Conservation (phyloP, 2,329 filamentous ascomycete species). For the Colletotrichum cordylinicola region DNA sequence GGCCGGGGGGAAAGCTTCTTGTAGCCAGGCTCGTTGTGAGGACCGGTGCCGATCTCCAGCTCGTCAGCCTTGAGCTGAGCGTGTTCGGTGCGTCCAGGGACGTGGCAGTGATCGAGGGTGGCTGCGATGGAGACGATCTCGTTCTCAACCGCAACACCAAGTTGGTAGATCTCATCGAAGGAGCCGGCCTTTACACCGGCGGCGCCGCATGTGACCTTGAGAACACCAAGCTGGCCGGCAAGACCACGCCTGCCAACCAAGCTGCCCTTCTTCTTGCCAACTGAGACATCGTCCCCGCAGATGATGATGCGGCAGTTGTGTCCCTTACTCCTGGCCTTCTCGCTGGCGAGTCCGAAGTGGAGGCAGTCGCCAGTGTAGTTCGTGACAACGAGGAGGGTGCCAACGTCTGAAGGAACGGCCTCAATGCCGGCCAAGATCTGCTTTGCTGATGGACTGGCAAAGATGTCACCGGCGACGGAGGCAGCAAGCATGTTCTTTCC, state of each 20-base stretch:
- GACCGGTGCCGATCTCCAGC: constrained; percentile 69
- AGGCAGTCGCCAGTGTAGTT: constrained; percentile 71
- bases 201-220: constrained; percentile 62
- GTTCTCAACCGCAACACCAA: constrained; percentile 53
- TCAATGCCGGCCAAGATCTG: constrained; percentile 67
- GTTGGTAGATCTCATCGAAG: constrained; percentile 55
- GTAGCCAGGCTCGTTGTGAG: constrained; percentile 71
- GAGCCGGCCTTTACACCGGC: constrained; percentile 47
- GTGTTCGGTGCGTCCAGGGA: constrained; percentile 57
- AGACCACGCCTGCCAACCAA: constrained; percentile 67
- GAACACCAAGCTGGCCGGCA: constrained; percentile 64
- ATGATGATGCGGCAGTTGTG: constrained; percentile 62
- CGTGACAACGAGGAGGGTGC: constrained; percentile 66
- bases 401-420: constrained; percentile 57
- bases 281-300: constrained; percentile 70
- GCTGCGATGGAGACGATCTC: constrained; percentile 64
- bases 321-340: constrained; percentile 60
- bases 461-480: constrained; percentile 67
- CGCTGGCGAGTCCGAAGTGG: constrained; percentile 65
- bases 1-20: constrained; percentile 59
- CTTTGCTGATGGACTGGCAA: constrained; percentile 67
- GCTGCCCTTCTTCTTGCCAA: constrained; percentile 57
- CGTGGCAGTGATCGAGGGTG: constrained; percentile 66
- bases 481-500: constrained; percentile 66
- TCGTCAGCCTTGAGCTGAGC: constrained; percentile 54